These are phyloP conservation scores for Coccomyxa sp. DNA, from an alignment of 139 green algal species.

Conservation along the genomic window DNA sequence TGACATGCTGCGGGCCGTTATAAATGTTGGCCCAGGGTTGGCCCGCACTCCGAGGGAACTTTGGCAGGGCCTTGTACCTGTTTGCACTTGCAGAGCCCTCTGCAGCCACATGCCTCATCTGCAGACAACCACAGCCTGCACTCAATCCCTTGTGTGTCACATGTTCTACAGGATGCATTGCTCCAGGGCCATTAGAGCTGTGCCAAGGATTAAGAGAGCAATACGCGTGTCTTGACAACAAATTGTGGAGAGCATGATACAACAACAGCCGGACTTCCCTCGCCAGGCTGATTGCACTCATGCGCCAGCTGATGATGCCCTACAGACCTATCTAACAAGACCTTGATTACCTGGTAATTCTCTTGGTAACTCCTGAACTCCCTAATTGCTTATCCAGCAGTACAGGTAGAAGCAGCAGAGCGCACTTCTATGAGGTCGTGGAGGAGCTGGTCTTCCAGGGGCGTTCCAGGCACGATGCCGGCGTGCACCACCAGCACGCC, in stretches of 20 bases:
- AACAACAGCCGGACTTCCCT: not conserved
- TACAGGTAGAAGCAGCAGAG: not conserved
- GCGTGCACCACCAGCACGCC: slow-evolving; percentile 1
- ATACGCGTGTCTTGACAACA: too few relatives aligned
- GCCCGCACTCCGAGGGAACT: not conserved
- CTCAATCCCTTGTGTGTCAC: too few relatives aligned
- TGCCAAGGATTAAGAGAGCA: too few relatives aligned
- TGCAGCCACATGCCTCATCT: not conserved
- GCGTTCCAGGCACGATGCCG: slow-evolving; percentile 6
- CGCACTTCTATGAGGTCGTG: not conserved
- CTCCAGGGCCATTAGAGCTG: too few relatives aligned
- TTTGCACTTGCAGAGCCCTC: not conserved
- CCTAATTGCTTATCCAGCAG: not conserved
- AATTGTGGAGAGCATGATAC: not conserved
- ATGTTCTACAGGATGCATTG: too few relatives aligned
- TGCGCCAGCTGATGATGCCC: not conserved
- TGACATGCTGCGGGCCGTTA: slow-evolving; percentile 49
- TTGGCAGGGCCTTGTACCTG: not conserved
- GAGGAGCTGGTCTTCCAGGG: slow-evolving; percentile 41
- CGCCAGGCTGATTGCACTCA: not conserved
- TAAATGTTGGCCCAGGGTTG: slow-evolving; percentile 39
- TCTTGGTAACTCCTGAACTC: not conserved
- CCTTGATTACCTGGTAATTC: too few relatives aligned
- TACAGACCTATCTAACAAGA: not conserved
- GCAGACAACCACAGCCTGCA: not conserved